Base-by-base conservation (phyloP, 176 grass and related monocot genomes). In the Otatea glauca region DNA sequence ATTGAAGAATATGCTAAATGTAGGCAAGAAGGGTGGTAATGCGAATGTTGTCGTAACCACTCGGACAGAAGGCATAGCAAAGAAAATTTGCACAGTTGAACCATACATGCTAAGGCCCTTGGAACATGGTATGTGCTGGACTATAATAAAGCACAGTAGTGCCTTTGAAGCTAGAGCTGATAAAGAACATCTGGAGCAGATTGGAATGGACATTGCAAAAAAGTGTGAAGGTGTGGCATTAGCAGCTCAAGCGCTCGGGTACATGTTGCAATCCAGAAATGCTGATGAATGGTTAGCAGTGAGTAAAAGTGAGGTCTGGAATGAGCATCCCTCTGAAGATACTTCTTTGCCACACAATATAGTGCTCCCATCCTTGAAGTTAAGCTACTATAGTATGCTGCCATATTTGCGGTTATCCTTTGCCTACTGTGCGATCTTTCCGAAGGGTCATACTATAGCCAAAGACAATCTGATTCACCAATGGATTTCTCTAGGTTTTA, bases 381-480 rank as follows among this genome's bases (percentile, higher is more conserved):
- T 87, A 24, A 87, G 74, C 21, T 86, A 90, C 8, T 10, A 7
- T 0, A 5, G 35, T 18, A 89, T 89, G 88, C 13, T 9, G 2
- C 4, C 2, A 7, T 1, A 16, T 1, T 34, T 86, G 41, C 81
- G 64, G 32, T 13, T 77, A 29, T 87, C 84, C 9, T 87, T 90
- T 54, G 55, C 66, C 15, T 86, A 86, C 4, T 86, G 78, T 34
- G 83, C 72, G 25, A 23, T 74, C 6, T 86, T 82, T 38, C 56
- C 64, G 23, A 83, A 87, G 77, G 76, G 70, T 53, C 23, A 29
- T 0, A 3, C 27, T 5, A 70, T 86, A 34, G 0, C 25, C 10
- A 82, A 81, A 45, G 21, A 83, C 53, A 71, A 85, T 78, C 53
- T 90, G 21, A 86, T 90, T 54, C 23, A 78, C 0, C 78, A 90